A percentile compares a stretch with the other conserved stretches of the same genome.
Evolutionary conservation across 495 filamentous ascomycete species (phyloP).

Genomic region (Penicillium chermesinum): DNA sequence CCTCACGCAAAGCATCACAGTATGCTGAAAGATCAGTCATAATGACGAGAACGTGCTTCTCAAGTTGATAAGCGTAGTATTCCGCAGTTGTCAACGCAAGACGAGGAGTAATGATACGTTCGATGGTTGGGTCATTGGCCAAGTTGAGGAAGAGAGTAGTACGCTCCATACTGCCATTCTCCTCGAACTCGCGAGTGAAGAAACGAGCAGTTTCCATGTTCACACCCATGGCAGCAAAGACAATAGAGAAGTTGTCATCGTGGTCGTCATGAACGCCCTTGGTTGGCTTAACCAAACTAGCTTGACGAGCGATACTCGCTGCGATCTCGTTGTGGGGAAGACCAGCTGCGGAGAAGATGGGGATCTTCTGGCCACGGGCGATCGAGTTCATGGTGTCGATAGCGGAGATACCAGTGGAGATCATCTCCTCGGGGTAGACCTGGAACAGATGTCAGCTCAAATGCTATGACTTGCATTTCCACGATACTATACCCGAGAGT

Average conservation of each 20-base stretch:
- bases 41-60: slow-evolving; percentile 99
- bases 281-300: slow-evolving; percentile 83
- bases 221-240: slow-evolving; percentile 99
- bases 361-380: slow-evolving; percentile 98
- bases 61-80: slow-evolving; percentile 99
- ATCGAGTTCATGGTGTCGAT: slow-evolving; percentile 99
- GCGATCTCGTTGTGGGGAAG: slow-evolving; percentile 99
- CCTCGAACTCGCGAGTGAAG: slow-evolving; percentile 98
- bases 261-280: slow-evolving; percentile 96
- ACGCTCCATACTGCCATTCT: slow-evolving; percentile 98
- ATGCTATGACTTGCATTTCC: background rate
- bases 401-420: slow-evolving; percentile 97
- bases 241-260: slow-evolving; percentile 99
- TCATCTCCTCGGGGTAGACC: slow-evolving; percentile 99
- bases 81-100: slow-evolving; percentile 97
- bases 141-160: slow-evolving; percentile 97
- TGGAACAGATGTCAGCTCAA: slow-evolving; percentile 23
- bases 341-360: slow-evolving; percentile 98
- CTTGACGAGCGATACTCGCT: slow-evolving; percentile 95
- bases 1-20: slow-evolving; percentile 97
- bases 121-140: slow-evolving; percentile 98
- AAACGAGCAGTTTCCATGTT: slow-evolving; percentile 98
- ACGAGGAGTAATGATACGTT: slow-evolving; percentile 99
- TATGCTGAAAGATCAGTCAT: slow-evolving; percentile 97
- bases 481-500: slow-evolving; percentile 65